Evolutionary conservation across 352 stramenopile genomes (phyloP).

Genomic region (Globisporangium paroecandrum): DNA sequence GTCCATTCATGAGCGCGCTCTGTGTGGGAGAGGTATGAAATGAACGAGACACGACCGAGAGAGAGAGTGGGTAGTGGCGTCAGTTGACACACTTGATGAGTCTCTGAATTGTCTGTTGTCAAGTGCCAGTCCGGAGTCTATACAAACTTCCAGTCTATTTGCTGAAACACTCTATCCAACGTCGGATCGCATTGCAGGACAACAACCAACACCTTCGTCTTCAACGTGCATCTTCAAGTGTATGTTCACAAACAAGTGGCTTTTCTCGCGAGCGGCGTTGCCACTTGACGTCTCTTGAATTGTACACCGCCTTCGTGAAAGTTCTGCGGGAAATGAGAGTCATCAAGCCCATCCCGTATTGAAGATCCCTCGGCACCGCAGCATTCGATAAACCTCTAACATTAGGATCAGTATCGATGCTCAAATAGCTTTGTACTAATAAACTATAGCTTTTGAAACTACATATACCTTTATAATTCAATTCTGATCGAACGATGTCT

Average conservation of each 20-base stretch:
- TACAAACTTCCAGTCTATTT: not conserved
- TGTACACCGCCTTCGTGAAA: not conserved
- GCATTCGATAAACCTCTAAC: not conserved
- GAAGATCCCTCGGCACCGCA: not conserved
- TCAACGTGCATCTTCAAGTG: not conserved
- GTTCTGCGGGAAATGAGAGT: not conserved
- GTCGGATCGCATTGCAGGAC: not conserved
- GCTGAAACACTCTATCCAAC: not conserved
- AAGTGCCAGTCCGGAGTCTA: not conserved
- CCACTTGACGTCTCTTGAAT: not conserved
- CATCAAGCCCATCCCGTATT: not conserved
- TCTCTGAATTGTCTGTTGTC: not conserved
- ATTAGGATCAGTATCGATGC: too few relatives aligned
- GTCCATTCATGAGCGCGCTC: not conserved
- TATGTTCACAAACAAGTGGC: not conserved
- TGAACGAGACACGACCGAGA: not conserved
- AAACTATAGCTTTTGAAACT: not conserved
- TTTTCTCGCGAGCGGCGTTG: not conserved
- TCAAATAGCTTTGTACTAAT: too few relatives aligned
- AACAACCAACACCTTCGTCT: not conserved
- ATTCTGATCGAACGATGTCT: not conserved
- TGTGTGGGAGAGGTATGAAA: not conserved
- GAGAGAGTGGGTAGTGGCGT: not conserved
- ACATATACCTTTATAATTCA: not conserved
- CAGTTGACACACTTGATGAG: not conserved